Evolutionary conservation across 441 rosid genomes (phyloP).

Genomic region (Populus hybrid): DNA sequence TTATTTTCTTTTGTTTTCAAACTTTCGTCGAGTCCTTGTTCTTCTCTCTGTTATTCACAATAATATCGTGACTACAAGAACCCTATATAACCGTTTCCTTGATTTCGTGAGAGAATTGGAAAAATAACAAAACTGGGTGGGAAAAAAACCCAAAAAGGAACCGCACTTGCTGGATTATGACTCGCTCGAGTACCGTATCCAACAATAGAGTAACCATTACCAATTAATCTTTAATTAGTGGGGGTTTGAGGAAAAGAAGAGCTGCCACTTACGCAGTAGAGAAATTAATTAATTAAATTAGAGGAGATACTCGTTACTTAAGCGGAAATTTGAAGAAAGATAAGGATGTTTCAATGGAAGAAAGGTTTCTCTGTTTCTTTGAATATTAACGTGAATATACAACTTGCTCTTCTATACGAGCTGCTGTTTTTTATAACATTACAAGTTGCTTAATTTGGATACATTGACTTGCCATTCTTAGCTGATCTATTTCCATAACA

Average conservation of each 20-base stretch:
- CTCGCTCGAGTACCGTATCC: not conserved
- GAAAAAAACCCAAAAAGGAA: not conserved
- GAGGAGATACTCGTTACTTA: no score
- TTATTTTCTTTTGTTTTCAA: not conserved
- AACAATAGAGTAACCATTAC: not conserved
- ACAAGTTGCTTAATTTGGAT: no score
- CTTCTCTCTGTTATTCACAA: slow-evolving; percentile 40
- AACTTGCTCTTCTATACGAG: no score
- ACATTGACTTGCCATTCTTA: no score
- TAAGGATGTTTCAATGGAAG: no score
- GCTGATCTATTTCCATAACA: no score
- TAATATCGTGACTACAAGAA: slow-evolving; percentile 49
- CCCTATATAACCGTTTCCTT: slow-evolving; percentile 38
- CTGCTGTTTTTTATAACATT: no score
- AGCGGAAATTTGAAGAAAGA: no score
- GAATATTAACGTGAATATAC: no score
- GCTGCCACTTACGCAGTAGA: not conserved
- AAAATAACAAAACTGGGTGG: not conserved
- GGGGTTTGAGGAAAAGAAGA: not conserved
- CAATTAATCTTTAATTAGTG: not conserved
- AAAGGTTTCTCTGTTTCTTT: no score
- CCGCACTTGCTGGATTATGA: not conserved
- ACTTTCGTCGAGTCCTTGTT: slow-evolving; percentile 21
- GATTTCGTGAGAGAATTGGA: slow-evolving; percentile 36
- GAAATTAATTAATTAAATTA: no score